phyloP scores from a whole-genome alignment of 352 stramenopile genomes.

The Pythium diclinum region DNA sequence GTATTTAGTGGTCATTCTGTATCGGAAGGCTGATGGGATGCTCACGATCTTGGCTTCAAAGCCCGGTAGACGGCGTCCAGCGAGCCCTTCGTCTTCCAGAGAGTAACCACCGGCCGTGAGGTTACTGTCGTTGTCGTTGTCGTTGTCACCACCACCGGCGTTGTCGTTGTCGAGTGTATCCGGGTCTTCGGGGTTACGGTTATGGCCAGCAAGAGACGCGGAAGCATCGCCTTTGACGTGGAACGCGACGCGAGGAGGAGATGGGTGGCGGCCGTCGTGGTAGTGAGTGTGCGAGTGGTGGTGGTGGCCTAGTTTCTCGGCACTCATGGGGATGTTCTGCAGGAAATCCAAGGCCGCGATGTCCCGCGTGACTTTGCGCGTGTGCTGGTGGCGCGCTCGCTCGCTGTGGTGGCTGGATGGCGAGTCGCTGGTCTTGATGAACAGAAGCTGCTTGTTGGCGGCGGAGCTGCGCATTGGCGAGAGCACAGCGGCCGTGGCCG shows the following conservation, averaged over 20 bases:
- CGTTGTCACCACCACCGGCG: not conserved
- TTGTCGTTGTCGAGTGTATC: not conserved
- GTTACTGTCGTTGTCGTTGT: constrained; percentile 4
- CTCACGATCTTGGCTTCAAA: constrained; percentile 65
- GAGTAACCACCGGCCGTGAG: not conserved
- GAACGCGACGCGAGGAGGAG: constrained; percentile 13
- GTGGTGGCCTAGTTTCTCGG: constrained; percentile 33
- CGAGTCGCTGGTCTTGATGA: constrained; percentile 48
- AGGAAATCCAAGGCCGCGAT: constrained; percentile 88
- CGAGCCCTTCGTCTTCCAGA: constrained; percentile 39
- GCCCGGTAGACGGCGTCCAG: constrained; percentile 61
- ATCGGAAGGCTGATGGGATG: constrained; percentile 63
- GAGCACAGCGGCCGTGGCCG: constrained; percentile 9
- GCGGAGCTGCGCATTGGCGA: constrained; percentile 2
- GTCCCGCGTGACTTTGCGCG: constrained; percentile 79
- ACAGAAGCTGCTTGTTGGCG: constrained; percentile 25
- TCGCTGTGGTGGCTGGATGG: constrained; percentile 53
- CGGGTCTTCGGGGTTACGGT: not conserved
- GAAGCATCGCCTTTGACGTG: constrained; percentile 7
- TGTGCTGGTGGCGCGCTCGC: constrained; percentile 47
- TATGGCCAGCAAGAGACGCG: not conserved
- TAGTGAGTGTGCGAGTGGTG: not conserved
- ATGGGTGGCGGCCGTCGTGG: constrained; percentile 10
- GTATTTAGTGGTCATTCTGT: constrained; percentile 78
- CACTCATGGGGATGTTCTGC: constrained; percentile 84